These are phyloP conservation scores for Clonostachys byssicola DNA, from an alignment of 2,329 filamentous ascomycete genomes.

Conservation along the genomic window DNA sequence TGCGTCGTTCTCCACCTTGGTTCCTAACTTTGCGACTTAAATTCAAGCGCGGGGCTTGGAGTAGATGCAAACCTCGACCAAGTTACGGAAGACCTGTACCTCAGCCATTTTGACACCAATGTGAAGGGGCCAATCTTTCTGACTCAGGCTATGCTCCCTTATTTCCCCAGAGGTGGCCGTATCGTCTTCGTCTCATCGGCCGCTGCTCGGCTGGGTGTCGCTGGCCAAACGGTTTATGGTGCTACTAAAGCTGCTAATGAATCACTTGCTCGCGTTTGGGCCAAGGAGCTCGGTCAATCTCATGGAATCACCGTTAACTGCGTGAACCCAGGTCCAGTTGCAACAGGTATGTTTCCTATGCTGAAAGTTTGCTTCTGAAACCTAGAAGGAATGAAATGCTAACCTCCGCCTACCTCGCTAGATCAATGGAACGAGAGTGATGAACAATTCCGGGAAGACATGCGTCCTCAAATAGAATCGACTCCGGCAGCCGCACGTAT, in stretches of 20 bases:
- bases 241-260: conserved; percentile 26
- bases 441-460: conserved; percentile 18
- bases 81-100: conserved; percentile 6
- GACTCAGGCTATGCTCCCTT: conserved; percentile 14
- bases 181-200: conserved; percentile 16
- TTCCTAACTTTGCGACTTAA: not conserved
- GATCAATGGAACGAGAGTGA: conserved; percentile 17
- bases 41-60: conserved; percentile 2
- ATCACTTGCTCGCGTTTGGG: conserved; percentile 18
- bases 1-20: not conserved
- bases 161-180: conserved; percentile 21
- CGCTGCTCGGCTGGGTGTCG: conserved; percentile 8
- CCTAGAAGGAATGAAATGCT: not conserved
- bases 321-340: conserved; percentile 24
- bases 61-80: conserved; percentile 9
- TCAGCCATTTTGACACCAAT: conserved; percentile 11
- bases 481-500: conserved; percentile 21
- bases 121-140: conserved; percentile 12
- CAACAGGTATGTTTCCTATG: conserved; percentile 23
- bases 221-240: conserved; percentile 19
- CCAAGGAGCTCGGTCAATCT: conserved; percentile 25
- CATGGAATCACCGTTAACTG: conserved; percentile 20
- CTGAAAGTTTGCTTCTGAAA: conserved; percentile 2
- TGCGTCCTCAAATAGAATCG: conserved; percentile 20
- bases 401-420: not conserved